Conservation (phyloP, 108 stramenopile genomes). For the Nannochloropsis salina region DNA sequence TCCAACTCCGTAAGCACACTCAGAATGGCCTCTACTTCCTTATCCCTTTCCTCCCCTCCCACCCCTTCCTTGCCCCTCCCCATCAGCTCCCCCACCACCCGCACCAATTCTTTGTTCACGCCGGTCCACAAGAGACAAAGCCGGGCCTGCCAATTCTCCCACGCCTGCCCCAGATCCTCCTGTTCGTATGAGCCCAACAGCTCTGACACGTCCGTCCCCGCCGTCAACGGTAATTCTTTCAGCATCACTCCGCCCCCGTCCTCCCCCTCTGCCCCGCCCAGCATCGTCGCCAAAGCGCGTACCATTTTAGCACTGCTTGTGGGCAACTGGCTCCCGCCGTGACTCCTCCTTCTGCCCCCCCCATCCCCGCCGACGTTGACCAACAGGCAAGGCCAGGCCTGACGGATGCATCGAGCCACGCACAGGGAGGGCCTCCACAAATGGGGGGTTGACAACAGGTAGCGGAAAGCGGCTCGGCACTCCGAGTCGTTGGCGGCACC, state of each 20-base stretch:
- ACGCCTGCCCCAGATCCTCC: constrained; percentile 53
- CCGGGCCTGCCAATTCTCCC: background rate
- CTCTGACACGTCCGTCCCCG: constrained; percentile 92
- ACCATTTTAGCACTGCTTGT: background rate
- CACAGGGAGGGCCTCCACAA: background rate
- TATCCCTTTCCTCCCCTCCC: background rate
- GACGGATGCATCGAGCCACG: constrained; percentile 46
- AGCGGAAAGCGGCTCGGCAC: background rate
- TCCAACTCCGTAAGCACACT: background rate
- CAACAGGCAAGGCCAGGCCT: constrained; percentile 86
- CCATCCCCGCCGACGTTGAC: constrained; percentile 60
- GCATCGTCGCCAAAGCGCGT: background rate
- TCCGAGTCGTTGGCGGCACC: background rate
- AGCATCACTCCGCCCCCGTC: constrained; percentile 43
- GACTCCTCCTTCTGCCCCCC: constrained; percentile 64
- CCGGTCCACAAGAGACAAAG: background rate
- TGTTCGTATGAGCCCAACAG: constrained; percentile 97
- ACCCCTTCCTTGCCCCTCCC: background rate
- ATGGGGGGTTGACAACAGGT: background rate
- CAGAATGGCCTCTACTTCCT: background rate
- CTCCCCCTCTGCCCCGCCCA: constrained; percentile 18
- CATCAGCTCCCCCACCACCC: background rate
- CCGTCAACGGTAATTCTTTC: constrained; percentile 75
- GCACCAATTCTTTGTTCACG: background rate
- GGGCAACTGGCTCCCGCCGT: constrained; percentile 16